These are phyloP conservation scores for Boletus rubroflammeus DNA, from an alignment of 768 basidiomycete species.

Conservation along the genomic window DNA sequence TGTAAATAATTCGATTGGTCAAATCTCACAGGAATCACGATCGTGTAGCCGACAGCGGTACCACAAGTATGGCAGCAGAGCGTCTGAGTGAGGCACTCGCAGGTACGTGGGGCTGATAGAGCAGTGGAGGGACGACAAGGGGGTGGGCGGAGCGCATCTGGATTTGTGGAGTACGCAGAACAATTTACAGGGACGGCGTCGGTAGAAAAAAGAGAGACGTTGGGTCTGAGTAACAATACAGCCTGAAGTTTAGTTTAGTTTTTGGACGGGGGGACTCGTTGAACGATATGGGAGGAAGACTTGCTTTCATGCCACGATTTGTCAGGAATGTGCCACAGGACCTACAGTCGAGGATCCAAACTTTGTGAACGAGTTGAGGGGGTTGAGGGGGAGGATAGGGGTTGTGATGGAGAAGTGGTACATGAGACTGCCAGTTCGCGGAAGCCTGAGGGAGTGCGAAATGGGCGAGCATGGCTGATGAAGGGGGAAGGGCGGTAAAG, in stretches of 20 bases:
- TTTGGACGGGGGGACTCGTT: neutral
- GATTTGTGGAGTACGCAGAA: slow-evolving; percentile 56
- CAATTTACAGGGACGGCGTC: slow-evolving; percentile 79
- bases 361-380: slow-evolving; percentile 55
- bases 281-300: slow-evolving; percentile 10
- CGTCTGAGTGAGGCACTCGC: slow-evolving; percentile 82
- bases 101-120: slow-evolving; percentile 50
- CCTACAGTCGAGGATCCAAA: slow-evolving; percentile 79
- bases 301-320: slow-evolving; percentile 82
- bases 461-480: slow-evolving; percentile 29
- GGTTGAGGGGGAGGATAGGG: slow-evolving; percentile 43
- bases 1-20: slow-evolving; percentile 1
- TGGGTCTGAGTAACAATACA: slow-evolving; percentile 76
- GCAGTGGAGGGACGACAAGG: slow-evolving; percentile 36
- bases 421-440: slow-evolving; percentile 32
- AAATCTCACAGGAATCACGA: slow-evolving; percentile 55
- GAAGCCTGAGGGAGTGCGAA: slow-evolving; percentile 16
- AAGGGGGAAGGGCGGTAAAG: slow-evolving; percentile 7
- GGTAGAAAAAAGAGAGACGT: slow-evolving; percentile 78
- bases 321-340: slow-evolving; percentile 72
- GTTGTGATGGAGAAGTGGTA: slow-evolving; percentile 37
- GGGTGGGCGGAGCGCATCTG: slow-evolving; percentile 39
- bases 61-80: slow-evolving; percentile 82
- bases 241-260: slow-evolving; percentile 45
- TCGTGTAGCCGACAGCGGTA: slow-evolving; percentile 71